A percentile compares a stretch with the other conserved stretches of the same genome.
Conservation (phyloP, 1,284 basidiomycete genomes). For the Trichosporon inkin region DNA sequence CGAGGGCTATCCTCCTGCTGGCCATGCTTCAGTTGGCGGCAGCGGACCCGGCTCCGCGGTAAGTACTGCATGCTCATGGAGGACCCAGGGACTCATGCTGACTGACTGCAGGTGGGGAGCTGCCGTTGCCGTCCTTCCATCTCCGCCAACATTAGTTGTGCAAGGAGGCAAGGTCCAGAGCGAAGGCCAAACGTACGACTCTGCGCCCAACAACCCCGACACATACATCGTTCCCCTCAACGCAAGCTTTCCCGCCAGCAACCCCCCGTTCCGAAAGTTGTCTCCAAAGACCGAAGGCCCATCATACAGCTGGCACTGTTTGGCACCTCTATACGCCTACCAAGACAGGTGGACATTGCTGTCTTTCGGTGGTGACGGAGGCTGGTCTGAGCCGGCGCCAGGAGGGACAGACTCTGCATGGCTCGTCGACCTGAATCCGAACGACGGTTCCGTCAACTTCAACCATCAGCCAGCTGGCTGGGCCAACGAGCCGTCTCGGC, state of each 20-base stretch:
- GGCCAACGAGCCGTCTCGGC: constrained; percentile 64
- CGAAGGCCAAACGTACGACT: constrained; percentile 65
- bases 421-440: constrained; percentile 50
- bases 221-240: constrained; percentile 65
- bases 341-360: constrained; percentile 51
- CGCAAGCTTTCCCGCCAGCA: constrained; percentile 57
- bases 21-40: constrained; percentile 1
- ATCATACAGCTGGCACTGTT: constrained; percentile 70
- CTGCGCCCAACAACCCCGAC: constrained; percentile 67
- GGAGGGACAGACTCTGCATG: constrained; percentile 63
- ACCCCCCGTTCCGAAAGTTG: constrained; percentile 57
- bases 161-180: constrained; percentile 70
- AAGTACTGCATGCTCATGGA: not conserved
- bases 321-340: constrained; percentile 61
- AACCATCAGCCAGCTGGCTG: constrained; percentile 56
- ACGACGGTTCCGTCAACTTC: constrained; percentile 16
- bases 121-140: constrained; percentile 59
- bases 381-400: constrained; percentile 54
- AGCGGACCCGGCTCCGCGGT: constrained; percentile 10
- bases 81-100: not conserved
- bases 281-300: constrained; percentile 52
- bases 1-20: constrained; percentile 3
- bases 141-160: constrained; percentile 59
- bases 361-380: constrained; percentile 70
- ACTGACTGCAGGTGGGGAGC: constrained; percentile 68